phyloP scores from a whole-genome alignment of 148 eudicot species.

The Dianthus caryophyllus region DNA sequence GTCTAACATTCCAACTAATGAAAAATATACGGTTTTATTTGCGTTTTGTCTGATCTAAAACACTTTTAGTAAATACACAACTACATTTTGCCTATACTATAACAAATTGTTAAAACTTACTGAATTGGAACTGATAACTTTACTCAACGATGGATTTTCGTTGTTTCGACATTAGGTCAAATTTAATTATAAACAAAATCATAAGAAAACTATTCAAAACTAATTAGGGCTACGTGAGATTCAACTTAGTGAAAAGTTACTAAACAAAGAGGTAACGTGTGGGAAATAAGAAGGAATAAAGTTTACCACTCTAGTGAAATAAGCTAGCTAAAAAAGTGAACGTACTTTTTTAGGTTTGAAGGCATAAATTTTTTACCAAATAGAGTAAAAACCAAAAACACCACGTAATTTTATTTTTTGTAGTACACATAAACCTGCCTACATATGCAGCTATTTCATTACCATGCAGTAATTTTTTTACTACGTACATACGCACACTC shows the following conservation, averaged over 20 bases:
- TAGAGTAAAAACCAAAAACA: conserved; percentile 13
- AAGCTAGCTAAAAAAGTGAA: neutral
- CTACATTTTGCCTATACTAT: no score
- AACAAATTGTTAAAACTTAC: no score
- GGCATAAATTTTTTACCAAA: conserved; percentile 1
- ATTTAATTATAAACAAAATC: no score
- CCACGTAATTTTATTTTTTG: neutral
- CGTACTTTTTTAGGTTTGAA: neutral
- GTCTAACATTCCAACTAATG: no score
- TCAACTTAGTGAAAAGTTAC: neutral
- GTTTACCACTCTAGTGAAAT: neutral
- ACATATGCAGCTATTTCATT: conserved; percentile 7
- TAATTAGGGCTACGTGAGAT: no score
- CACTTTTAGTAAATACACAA: no score
- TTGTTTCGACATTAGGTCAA: no score
- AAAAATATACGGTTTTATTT: no score
- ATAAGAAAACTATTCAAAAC: no score
- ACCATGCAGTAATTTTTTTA: conserved; percentile 7
- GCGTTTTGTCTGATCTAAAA: no score
- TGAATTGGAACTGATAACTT: no score
- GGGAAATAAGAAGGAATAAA: neutral
- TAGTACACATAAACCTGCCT: neutral
- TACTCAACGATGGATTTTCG: no score
- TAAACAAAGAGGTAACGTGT: conserved; percentile 12
- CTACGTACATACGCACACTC: neutral